phyloP scores from a whole-genome alignment of 345 rosid species.

The Arabis hirsuta region DNA sequence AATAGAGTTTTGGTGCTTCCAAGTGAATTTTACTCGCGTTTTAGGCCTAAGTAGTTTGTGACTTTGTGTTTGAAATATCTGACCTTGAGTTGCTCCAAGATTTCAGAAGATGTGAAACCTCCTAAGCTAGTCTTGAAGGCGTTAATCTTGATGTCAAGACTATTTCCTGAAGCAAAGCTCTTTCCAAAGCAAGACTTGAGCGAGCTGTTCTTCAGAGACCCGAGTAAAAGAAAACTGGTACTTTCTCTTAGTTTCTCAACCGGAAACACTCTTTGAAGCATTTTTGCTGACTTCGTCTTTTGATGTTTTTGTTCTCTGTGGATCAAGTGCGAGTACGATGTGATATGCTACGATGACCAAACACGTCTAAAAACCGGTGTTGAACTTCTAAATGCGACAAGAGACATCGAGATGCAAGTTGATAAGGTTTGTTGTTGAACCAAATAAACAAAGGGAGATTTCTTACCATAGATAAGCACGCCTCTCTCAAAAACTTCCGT shows the following conservation, averaged over 20 bases:
- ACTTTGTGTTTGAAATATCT: conserved; percentile 32
- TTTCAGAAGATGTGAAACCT: conserved; percentile 79
- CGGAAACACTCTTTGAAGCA: not conserved
- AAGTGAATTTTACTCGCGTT: not conserved
- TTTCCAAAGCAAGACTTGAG: conserved; percentile 71
- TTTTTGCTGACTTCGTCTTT: conserved; percentile 6
- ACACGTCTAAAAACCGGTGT: conserved; percentile 73
- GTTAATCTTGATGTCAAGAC: conserved; percentile 56
- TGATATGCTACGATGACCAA: conserved; percentile 65
- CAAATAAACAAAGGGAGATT: not conserved
- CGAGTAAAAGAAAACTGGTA: conserved; percentile 73
- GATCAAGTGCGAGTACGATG: conserved; percentile 74
- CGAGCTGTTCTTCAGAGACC: conserved; percentile 72
- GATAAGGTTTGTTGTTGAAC: conserved; percentile 52
- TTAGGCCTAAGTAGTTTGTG: not conserved
- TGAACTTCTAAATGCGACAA: conserved; percentile 77
- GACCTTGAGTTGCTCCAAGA: conserved; percentile 60
- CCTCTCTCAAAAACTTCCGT: not conserved
- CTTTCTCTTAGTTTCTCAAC: not conserved
- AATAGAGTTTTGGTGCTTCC: not conserved
- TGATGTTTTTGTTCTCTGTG: conserved; percentile 20
- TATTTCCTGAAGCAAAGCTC: conserved; percentile 88
- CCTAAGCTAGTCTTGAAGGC: conserved; percentile 60
- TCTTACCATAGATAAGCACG: not conserved
- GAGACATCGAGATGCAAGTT: conserved; percentile 67